phyloP scores from a whole-genome alignment of 1,284 basidiomycete genomes.

The Malassezia nana region DNA sequence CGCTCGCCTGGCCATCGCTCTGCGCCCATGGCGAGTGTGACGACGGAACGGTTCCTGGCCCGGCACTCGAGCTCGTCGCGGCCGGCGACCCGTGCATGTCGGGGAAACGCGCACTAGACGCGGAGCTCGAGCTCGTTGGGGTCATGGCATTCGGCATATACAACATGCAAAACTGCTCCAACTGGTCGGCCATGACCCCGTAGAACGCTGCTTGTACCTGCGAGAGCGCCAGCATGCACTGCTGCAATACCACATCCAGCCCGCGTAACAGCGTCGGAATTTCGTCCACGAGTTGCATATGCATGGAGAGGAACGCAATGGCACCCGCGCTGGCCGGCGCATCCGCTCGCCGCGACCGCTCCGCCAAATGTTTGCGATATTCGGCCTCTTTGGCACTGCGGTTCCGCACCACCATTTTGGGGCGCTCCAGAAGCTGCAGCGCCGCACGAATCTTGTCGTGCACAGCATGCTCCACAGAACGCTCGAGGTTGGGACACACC shows the following conservation, averaged over 20 bases:
- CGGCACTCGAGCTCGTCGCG: not conserved
- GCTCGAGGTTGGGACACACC: slow-evolving; percentile 25
- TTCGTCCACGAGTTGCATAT: slow-evolving; percentile 49
- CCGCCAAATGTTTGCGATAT: slow-evolving; percentile 39
- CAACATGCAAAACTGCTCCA: not conserved
- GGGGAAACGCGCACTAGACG: not conserved
- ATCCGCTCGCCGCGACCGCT: slow-evolving; percentile 21
- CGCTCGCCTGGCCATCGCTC: not conserved
- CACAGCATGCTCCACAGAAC: slow-evolving; percentile 24
- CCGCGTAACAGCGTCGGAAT: slow-evolving; percentile 48
- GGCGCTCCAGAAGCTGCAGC: slow-evolving; percentile 27
- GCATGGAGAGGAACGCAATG: slow-evolving; percentile 46
- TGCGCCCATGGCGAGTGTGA: not conserved
- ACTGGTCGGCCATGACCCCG: slow-evolving; percentile 20
- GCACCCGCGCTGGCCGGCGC: slow-evolving; percentile 34
- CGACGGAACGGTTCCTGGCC: not conserved
- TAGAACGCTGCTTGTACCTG: slow-evolving; percentile 42
- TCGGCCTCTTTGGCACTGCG: slow-evolving; percentile 46
- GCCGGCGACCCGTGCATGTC: slow-evolving; percentile 1
- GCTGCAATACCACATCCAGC: slow-evolving; percentile 45
- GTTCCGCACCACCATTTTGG: slow-evolving; percentile 42
- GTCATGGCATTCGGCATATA: slow-evolving; percentile 8
- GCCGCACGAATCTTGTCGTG: slow-evolving; percentile 40
- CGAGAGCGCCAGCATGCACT: slow-evolving; percentile 44
- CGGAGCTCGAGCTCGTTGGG: slow-evolving; percentile 2